Conservation (phyloP, 768 basidiomycete species). For the Serendipita sp. region DNA sequence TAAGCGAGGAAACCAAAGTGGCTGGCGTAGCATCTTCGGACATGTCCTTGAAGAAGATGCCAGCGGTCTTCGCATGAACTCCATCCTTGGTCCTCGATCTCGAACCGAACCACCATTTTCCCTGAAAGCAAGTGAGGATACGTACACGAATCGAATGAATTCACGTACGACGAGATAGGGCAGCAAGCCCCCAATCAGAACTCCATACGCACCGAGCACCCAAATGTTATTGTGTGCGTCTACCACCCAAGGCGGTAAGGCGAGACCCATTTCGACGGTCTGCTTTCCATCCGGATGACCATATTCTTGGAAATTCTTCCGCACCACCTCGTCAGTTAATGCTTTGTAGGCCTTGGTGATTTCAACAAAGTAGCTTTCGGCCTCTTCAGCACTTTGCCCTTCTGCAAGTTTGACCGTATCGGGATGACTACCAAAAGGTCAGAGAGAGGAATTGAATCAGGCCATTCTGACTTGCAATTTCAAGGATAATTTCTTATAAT, state of each 20-base stretch:
- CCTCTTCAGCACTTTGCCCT: slow-evolving; percentile 76
- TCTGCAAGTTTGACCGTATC: slow-evolving; percentile 80
- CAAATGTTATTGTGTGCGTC: slow-evolving; percentile 82
- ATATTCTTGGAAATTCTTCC: slow-evolving; percentile 75
- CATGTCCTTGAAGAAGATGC: slow-evolving; percentile 75
- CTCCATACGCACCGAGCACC: slow-evolving; percentile 76
- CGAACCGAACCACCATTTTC: slow-evolving; percentile 95
- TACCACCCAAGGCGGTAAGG: slow-evolving; percentile 84
- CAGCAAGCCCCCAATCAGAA: slow-evolving; percentile 75
- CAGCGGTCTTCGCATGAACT: slow-evolving; percentile 63
- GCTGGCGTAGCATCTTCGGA: slow-evolving; percentile 61
- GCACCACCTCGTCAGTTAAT: slow-evolving; percentile 88
- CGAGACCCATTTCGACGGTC: slow-evolving; percentile 86
- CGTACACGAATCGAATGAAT: background rate
- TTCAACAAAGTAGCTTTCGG: slow-evolving; percentile 74
- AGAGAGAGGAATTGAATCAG: background rate
- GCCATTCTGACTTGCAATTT: slow-evolving; percentile 42
- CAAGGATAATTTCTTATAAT: slow-evolving; percentile 83
- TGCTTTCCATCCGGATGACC: slow-evolving; percentile 97
- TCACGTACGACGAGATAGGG: slow-evolving; percentile 63
- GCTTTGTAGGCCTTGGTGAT: slow-evolving; percentile 98
- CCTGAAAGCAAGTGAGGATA: slow-evolving; percentile 25
- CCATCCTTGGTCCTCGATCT: slow-evolving; percentile 85
- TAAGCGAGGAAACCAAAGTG: slow-evolving; percentile 57
- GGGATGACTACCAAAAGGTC: slow-evolving; percentile 51